Percentiles rank a stretch among this genome's conserved stretches.
Evolutionary conservation across 2,329 filamentous ascomycete species (phyloP).

Genomic region (Dendryphion nanum): DNA sequence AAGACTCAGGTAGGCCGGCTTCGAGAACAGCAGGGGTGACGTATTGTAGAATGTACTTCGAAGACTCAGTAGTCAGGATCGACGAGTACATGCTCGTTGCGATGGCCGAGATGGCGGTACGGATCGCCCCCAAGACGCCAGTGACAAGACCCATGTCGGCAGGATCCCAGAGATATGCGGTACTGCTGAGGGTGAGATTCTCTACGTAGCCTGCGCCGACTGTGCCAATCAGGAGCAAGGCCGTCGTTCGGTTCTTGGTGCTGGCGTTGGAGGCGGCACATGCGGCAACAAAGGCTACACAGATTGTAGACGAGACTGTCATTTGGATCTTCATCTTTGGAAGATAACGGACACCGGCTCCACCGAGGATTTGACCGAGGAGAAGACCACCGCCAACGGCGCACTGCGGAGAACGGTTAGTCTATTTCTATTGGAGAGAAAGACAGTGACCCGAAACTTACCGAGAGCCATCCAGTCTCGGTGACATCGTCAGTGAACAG

Average conservation of each 20-base stretch:
- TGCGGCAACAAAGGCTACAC: conserved; percentile 26
- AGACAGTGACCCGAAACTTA: too few relatives aligned
- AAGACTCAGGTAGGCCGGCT: conserved; percentile 23
- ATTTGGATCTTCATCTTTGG: conserved; percentile 33
- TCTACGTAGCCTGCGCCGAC: conserved; percentile 31
- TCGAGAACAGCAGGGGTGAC: conserved; percentile 22
- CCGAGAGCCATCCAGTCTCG: conserved; percentile 31
- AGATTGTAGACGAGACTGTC: conserved; percentile 22
- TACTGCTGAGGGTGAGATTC: conserved; percentile 26
- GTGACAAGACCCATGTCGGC: conserved; percentile 32
- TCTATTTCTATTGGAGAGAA: background rate
- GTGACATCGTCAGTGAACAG: conserved; percentile 27
- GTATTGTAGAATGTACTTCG: conserved; percentile 25
- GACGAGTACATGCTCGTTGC: conserved; percentile 29
- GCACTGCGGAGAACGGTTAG: conserved; percentile 12
- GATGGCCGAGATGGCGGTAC: conserved; percentile 22
- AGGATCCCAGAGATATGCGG: conserved; percentile 29
- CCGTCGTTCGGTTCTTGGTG: conserved; percentile 19
- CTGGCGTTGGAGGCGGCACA: conserved; percentile 17
- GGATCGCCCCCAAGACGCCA: conserved; percentile 29
- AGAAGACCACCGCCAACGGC: conserved; percentile 33
- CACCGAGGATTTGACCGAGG: conserved; percentile 30
- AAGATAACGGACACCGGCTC: conserved; percentile 26
- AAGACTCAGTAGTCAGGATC: conserved; percentile 26
- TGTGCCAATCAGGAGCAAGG: conserved; percentile 23